Evolutionary conservation across 1,139 yeast genomes (phyloP), one percentile per base, ranked within the genome.

Genomic region (Lizanozyma gosingica): DNA sequence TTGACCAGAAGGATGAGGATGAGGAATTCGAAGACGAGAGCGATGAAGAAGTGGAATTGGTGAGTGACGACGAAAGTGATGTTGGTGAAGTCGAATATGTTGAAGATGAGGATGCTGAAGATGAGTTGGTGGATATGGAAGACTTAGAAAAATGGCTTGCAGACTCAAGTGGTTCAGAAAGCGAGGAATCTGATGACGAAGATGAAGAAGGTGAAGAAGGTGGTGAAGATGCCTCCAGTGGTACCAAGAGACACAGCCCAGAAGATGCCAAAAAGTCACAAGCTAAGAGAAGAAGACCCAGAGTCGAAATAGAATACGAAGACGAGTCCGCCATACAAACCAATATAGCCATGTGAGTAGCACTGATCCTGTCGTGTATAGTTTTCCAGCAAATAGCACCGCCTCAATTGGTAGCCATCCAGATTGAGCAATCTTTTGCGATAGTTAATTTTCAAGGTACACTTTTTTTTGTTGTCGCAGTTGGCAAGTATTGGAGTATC

Each of bases 101-200:
- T 35, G 92, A 81, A 57, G 96, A 84, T 49, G 82, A 59, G 36
- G 76, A 68, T 39, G 94, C 81, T 15, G 95, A 84, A 35, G 95
- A 83, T 45, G 97, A 88, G 45, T 68, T 86, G 54, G 95, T 84
- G 18, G 97, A 90, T 56, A 76, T 88, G 67, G 96, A 88, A 63
- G 97, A 88, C 54, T 68, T 88, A 47, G 94, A 88, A 62, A 80
- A 77, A 60, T 88, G 96, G 96, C 73, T 90, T 40, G 95, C 80
- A 47, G 84, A 76, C 39, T 73, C 82, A 44, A 70, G 67, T 41
- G 62, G 52, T 34, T 70, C 74, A 29, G 67, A 57, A 35, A 59
- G 53, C 35, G 67, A 62, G 34, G 54, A 56, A 17, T n/a, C n/a
- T n/a, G 73, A 62, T 17, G 64, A 60, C 17, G 68, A 59, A 34